phyloP scores from a whole-genome alignment of 441 rosid genomes.

The Syzygium malaccense region DNA sequence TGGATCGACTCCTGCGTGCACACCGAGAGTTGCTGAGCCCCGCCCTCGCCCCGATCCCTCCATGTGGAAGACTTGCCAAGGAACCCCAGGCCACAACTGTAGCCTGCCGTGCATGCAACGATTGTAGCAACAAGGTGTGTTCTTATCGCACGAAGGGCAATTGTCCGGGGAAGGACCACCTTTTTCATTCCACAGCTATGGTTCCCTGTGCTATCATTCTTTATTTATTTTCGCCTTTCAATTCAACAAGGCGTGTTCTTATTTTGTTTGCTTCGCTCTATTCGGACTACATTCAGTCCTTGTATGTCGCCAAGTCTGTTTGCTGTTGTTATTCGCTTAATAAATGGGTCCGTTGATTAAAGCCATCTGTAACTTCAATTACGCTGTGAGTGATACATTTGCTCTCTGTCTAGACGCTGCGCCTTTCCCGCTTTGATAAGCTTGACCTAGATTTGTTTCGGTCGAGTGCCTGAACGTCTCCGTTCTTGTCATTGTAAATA shows the following conservation, averaged over 20 bases:
- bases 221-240: background rate
- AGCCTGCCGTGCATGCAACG: background rate
- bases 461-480: background rate
- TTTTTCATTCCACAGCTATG: background rate
- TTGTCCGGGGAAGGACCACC: background rate
- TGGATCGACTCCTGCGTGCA: background rate
- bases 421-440: background rate
- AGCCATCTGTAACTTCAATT: background rate
- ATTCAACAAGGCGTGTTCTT: background rate
- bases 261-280: background rate
- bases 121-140: background rate
- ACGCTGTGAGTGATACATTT: background rate
- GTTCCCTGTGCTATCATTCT: background rate
- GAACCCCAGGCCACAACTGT: background rate
- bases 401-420: background rate
- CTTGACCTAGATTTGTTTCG: background rate
- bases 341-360: background rate
- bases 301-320: background rate
- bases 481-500: background rate
- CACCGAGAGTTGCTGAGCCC: background rate
- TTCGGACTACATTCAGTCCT: background rate
- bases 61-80: background rate
- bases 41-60: background rate
- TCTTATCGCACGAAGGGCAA: background rate
- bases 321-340: background rate